Percentiles rank a stretch among this genome's conserved stretches.
Conservation (phyloP, 306 rosid species). For the Neltuma alba region DNA sequence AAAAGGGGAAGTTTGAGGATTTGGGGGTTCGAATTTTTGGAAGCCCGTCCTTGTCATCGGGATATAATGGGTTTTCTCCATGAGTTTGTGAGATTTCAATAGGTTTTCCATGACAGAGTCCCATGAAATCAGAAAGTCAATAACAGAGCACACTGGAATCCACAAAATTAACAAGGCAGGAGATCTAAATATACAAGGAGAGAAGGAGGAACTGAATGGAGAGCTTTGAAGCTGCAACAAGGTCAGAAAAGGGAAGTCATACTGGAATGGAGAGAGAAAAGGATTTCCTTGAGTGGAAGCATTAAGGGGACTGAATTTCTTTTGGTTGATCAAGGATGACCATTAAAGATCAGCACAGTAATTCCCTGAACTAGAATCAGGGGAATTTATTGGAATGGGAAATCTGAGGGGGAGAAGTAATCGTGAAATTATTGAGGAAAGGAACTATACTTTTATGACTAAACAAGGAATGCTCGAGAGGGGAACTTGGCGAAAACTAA, state of each 20-base stretch:
- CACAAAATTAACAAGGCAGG: slow-evolving; percentile 1
- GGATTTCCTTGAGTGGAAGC: slow-evolving; percentile 20
- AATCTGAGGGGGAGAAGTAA: slow-evolving; percentile 32
- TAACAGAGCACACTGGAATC: slow-evolving; percentile 14
- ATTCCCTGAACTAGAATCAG: slow-evolving; percentile 33
- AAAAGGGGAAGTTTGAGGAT: slow-evolving; percentile 70
- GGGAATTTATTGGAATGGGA: slow-evolving; percentile 32
- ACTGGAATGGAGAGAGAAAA: slow-evolving; percentile 12
- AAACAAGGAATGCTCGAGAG: slow-evolving; percentile 40
- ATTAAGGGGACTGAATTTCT: background rate
- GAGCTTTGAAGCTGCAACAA: slow-evolving; percentile 17
- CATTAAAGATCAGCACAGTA: slow-evolving; percentile 38
- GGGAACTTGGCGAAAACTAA: slow-evolving; percentile 30
- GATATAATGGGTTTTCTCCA: slow-evolving; percentile 29
- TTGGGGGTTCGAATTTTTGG: slow-evolving; percentile 44
- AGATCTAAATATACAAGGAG: slow-evolving; percentile 15
- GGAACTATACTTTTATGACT: slow-evolving; percentile 44
- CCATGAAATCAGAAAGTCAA: slow-evolving; percentile 57
- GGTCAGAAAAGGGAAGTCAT: background rate
- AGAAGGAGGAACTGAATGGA: background rate
- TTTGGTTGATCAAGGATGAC: slow-evolving; percentile 35
- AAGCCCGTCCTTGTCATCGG: slow-evolving; percentile 32
- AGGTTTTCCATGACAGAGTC: slow-evolving; percentile 78
- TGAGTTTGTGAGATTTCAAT: slow-evolving; percentile 43
- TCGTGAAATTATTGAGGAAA: slow-evolving; percentile 38